phyloP scores from a whole-genome alignment of 1,284 basidiomycete genomes.

The Cutaneotrichosporon daszewskae region DNA sequence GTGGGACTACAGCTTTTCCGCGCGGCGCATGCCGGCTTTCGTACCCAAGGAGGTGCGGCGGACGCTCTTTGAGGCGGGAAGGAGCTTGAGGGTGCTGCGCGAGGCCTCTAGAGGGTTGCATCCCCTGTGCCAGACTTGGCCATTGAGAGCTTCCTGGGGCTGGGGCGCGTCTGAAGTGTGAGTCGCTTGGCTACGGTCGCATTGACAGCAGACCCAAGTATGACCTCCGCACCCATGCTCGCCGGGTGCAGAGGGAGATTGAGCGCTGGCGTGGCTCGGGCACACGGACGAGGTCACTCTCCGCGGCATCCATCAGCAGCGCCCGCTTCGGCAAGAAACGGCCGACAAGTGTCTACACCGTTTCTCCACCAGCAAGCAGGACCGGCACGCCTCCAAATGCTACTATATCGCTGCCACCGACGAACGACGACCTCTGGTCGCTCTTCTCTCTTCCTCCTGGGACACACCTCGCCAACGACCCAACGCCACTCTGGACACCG shows the following conservation, averaged over 20 bases:
- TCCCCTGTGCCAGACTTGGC: conserved; percentile 34
- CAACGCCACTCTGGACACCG: conserved; percentile 23
- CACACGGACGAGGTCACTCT: conserved; percentile 16
- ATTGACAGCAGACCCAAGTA: conserved; percentile 6
- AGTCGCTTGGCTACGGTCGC: neutral
- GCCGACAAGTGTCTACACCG: neutral
- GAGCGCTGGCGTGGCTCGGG: conserved; percentile 28
- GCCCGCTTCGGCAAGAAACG: neutral
- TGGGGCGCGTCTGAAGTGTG: conserved; percentile 22
- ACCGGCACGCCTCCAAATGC: neutral
- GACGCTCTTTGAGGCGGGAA: conserved; percentile 41
- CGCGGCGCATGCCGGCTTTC: conserved; percentile 36
- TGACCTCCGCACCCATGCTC: conserved; percentile 19
- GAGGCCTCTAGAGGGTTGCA: conserved; percentile 34
- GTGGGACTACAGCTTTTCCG: conserved; percentile 34
- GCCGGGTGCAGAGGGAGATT: conserved; percentile 27
- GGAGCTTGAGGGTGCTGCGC: conserved; percentile 33
- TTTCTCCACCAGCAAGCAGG: neutral
- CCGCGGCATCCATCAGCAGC: conserved; percentile 15
- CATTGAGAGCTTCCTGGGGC: conserved; percentile 23
- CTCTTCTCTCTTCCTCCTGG: conserved; percentile 26
- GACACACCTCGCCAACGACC: conserved; percentile 14
- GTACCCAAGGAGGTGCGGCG: conserved; percentile 28
- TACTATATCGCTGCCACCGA: neutral
- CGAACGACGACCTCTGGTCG: conserved; percentile 18